phyloP scores from a whole-genome alignment of 306 rosid species.

The Begonia masoniana region DNA sequence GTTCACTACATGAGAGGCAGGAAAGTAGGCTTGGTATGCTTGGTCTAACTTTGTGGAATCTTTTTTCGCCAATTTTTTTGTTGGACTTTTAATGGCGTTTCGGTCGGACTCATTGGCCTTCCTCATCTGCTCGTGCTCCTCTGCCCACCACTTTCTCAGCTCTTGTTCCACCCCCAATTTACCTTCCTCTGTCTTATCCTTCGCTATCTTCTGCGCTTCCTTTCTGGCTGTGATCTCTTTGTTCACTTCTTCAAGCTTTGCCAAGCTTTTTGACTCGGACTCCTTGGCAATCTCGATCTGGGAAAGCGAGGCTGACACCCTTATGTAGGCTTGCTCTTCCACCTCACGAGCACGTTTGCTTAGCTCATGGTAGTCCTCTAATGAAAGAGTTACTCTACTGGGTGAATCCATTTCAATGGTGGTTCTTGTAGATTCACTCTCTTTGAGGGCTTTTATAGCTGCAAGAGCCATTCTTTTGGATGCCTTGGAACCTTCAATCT shows the following conservation, averaged over 20 bases:
- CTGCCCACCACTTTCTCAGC: constrained; percentile 73
- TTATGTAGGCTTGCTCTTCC: constrained; percentile 70
- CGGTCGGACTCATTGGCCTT: constrained; percentile 45
- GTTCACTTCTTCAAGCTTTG: constrained; percentile 67
- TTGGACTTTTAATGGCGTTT: constrained; percentile 23
- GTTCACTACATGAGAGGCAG: constrained; percentile 28
- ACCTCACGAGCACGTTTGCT: constrained; percentile 81
- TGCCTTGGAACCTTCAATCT: constrained; percentile 89
- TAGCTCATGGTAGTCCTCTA: constrained; percentile 87
- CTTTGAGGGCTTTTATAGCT: constrained; percentile 86
- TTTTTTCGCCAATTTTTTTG: constrained; percentile 37
- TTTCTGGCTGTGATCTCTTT: constrained; percentile 55
- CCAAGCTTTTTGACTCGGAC: constrained; percentile 61
- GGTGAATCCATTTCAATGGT: constrained; percentile 36
- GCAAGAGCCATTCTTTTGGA: constrained; percentile 69
- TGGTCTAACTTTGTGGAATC: constrained; percentile 26
- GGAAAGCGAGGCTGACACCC: constrained; percentile 61
- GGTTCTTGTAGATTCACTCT: constrained; percentile 50
- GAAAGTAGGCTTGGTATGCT: constrained; percentile 10
- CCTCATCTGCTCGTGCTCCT: constrained; percentile 55
- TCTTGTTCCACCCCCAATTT: constrained; percentile 86
- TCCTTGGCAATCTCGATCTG: constrained; percentile 66
- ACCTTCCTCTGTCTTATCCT: constrained; percentile 82
- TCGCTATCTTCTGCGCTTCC: constrained; percentile 53
- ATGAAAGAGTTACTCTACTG: constrained; percentile 58